Evolutionary conservation across 169 alveolate species (phyloP).

Genomic region (Cryptosporidium meleagridis): DNA sequence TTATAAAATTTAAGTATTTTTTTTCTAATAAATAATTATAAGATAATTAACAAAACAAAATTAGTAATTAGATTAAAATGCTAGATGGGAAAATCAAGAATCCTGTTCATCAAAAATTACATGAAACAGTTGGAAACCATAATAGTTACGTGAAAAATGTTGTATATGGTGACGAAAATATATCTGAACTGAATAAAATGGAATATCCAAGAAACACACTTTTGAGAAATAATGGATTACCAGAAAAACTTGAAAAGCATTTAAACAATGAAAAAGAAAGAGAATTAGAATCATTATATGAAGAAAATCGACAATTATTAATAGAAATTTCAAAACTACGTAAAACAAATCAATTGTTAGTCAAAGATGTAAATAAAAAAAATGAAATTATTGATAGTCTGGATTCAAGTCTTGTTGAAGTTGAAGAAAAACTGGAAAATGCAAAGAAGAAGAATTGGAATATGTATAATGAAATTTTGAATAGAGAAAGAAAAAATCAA

Average conservation of each 20-base stretch:
- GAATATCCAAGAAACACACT: constrained; percentile 6
- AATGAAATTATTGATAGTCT: constrained; percentile 60
- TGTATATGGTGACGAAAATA: constrained; percentile 5
- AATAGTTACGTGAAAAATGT: neutral
- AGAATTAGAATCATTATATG: constrained; percentile 50
- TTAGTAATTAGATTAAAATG: neutral
- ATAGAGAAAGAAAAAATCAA: constrained; percentile 21
- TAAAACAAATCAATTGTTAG: constrained; percentile 56
- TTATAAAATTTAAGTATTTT: neutral
- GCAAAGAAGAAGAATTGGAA: constrained; percentile 53
- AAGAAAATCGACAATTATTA: constrained; percentile 52
- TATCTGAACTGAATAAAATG: neutral
- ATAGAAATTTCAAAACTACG: constrained; percentile 49
- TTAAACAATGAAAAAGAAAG: constrained; percentile 57
- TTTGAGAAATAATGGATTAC: constrained; percentile 40
- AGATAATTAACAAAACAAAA: neutral
- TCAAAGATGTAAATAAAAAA: constrained; percentile 53
- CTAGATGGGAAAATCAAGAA: neutral
- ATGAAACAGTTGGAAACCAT: constrained; percentile 7
- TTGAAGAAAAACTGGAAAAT: constrained; percentile 47
- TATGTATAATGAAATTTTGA: constrained; percentile 61
- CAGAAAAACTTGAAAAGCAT: constrained; percentile 61
- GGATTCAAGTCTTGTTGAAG: constrained; percentile 61
- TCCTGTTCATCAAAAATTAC: neutral
- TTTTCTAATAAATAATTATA: no score